A percentile compares a stretch with the other conserved stretches of the same genome.
These are phyloP conservation scores for Sonneratia alba DNA, from an alignment of 345 rosid genomes.

Conservation along the genomic window DNA sequence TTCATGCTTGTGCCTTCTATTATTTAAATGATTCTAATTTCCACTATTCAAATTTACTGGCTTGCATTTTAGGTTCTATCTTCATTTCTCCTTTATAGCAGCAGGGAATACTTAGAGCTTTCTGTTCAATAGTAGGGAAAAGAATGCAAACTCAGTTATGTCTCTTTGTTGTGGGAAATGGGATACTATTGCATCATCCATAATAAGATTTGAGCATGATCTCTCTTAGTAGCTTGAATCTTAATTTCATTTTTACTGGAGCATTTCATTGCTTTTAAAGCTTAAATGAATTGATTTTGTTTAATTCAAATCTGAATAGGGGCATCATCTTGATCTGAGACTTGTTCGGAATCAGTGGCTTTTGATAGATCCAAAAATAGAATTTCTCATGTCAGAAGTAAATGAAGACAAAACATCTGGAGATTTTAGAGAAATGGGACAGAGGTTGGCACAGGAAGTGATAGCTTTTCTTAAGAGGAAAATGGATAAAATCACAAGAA, in stretches of 20 bases:
- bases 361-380: constrained; percentile 73
- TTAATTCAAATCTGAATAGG: constrained; percentile 29
- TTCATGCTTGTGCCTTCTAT: neutral
- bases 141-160: neutral
- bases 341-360: constrained; percentile 96
- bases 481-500: constrained; percentile 56
- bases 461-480: constrained; percentile 67
- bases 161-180: neutral
- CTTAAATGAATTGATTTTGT: neutral
- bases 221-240: neutral
- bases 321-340: constrained; percentile 92
- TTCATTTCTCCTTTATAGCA: neutral
- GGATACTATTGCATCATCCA: neutral
- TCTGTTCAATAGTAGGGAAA: neutral
- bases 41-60: neutral
- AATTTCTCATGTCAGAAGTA: constrained; percentile 90
- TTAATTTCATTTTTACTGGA: neutral
- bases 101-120: neutral
- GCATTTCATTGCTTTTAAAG: neutral
- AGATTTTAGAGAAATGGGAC: constrained; percentile 92
- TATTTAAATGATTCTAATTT: neutral
- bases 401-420: constrained; percentile 90
- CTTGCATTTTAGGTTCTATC: neutral
- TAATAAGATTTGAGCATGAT: neutral
- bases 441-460: constrained; percentile 81